A percentile compares a stretch with the other conserved stretches of the same genome.
phyloP scores from a whole-genome alignment of 176 grass and related monocot species.

The Musa itinerans region DNA sequence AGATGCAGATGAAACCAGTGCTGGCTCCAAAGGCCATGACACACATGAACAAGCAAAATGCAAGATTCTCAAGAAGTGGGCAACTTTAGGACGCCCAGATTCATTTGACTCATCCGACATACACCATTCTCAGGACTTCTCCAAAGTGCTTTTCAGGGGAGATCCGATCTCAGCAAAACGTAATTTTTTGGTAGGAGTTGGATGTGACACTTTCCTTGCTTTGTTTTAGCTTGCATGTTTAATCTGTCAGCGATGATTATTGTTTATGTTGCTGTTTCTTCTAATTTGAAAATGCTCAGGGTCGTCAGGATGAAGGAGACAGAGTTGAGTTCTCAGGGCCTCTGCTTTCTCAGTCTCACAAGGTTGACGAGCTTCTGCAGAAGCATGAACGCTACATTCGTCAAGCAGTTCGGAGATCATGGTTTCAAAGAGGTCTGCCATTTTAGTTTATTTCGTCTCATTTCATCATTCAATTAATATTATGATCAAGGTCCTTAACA shows the following conservation, averaged over 20 bases:
- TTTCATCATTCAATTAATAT: not conserved
- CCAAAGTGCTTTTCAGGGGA: slow-evolving; percentile 31
- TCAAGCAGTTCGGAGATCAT: slow-evolving; percentile 68
- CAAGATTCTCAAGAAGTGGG: slow-evolving; percentile 67
- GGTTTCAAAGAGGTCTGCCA: slow-evolving; percentile 69
- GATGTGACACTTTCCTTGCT: slow-evolving; percentile 2
- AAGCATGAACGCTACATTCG: slow-evolving; percentile 78
- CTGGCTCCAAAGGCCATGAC: slow-evolving; percentile 32
- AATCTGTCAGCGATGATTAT: slow-evolving; percentile 1
- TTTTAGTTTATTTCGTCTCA: slow-evolving; percentile 1
- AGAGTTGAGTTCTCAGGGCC: slow-evolving; percentile 85
- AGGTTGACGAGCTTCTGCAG: slow-evolving; percentile 81
- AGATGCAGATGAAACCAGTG: slow-evolving; percentile 18
- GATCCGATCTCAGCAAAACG: slow-evolving; percentile 40
- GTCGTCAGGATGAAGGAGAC: slow-evolving; percentile 37
- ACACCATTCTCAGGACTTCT: slow-evolving; percentile 53
- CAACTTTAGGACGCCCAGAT: slow-evolving; percentile 64
- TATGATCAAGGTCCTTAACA: too few species aligned
- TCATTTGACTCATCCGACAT: slow-evolving; percentile 62
- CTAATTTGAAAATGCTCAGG: not conserved
- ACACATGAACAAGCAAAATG: slow-evolving; percentile 30
- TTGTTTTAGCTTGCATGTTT: not conserved
- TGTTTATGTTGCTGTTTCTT: slow-evolving; percentile 11
- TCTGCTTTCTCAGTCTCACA: slow-evolving; percentile 62
- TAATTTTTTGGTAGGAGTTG: slow-evolving; percentile 43